Conservation (phyloP, 2,329 filamentous ascomycete genomes). For the Aspergillus niger region DNA sequence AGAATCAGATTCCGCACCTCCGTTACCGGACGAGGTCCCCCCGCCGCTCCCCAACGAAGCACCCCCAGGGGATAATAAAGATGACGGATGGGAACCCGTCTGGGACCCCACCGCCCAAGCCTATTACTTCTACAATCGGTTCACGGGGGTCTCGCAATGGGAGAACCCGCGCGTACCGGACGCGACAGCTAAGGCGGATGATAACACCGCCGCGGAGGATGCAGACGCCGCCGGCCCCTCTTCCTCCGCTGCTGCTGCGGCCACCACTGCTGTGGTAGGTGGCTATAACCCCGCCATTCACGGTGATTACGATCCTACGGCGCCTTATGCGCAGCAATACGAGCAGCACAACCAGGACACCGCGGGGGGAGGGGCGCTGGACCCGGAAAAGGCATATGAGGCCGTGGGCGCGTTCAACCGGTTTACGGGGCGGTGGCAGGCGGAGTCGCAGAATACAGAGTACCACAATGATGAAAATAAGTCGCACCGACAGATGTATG, state of each 20-base stretch:
- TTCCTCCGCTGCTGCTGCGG: not conserved
- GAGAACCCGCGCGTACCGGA: conserved; percentile 77
- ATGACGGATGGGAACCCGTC: conserved; percentile 77
- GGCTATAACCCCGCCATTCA: conserved; percentile 97
- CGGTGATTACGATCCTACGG: conserved; percentile 92
- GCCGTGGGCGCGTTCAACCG: conserved; percentile 83
- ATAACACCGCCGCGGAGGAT: conserved; percentile 17
- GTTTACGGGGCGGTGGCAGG: conserved; percentile 83
- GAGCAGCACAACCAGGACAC: conserved; percentile 38
- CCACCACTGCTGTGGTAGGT: conserved; percentile 52
- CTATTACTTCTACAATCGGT: conserved; percentile 84
- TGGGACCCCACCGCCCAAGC: conserved; percentile 70
- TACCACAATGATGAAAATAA: conserved; percentile 86
- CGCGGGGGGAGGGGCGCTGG: conserved; percentile 32
- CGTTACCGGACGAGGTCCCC: conserved; percentile 45
- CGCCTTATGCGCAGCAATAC: conserved; percentile 78
- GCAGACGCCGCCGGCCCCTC: not conserved
- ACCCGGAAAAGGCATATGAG: conserved; percentile 59
- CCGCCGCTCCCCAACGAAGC: conserved; percentile 57
- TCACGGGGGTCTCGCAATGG: conserved; percentile 76
- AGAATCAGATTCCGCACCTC: conserved; percentile 32
- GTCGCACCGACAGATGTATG: conserved; percentile 82
- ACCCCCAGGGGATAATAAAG: conserved; percentile 49
- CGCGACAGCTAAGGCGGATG: conserved; percentile 31
- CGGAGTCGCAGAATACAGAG: conserved; percentile 66